Evolutionary conservation across 106 monocot genomes (phyloP).

Genomic region (Acorus gramineus): DNA sequence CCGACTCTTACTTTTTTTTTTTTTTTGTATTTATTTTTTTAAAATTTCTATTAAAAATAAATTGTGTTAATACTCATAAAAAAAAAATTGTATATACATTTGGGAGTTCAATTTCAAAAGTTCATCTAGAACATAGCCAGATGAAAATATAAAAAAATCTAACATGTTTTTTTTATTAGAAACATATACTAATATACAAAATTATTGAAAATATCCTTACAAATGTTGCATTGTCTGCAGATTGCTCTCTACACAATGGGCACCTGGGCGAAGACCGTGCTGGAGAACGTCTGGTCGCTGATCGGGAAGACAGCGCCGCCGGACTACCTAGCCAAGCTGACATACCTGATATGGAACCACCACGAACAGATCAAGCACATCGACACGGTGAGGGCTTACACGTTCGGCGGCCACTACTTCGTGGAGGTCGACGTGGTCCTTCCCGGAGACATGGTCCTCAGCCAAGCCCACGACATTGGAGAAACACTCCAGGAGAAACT

Average conservation of each 20-base stretch:
- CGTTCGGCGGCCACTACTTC: conserved; percentile 33
- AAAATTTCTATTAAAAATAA: too few species aligned
- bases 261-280: conserved; percentile 32
- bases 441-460: conserved; percentile 25
- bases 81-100: too few species aligned
- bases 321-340: conserved; percentile 30
- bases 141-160: too few species aligned
- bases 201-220: too few species aligned
- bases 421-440: conserved; percentile 41
- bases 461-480: conserved; percentile 38
- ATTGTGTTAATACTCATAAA: too few species aligned
- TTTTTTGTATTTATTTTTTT: too few species aligned
- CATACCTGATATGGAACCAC: conserved; percentile 48
- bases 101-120: too few species aligned
- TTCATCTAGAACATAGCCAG: too few species aligned
- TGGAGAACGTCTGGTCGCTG: conserved; percentile 31
- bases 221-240: conserved; percentile 4
- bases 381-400: conserved; percentile 37
- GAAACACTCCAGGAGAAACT: conserved; percentile 36
- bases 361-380: conserved; percentile 29
- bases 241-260: conserved; percentile 35
- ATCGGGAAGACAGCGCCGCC: conserved; percentile 34
- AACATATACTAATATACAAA: too few species aligned
- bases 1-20: too few species aligned
- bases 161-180: too few species aligned